These are phyloP conservation scores for Sphaerulina musiva DNA, from an alignment of 2,329 filamentous ascomycete genomes.

Conservation along the genomic window DNA sequence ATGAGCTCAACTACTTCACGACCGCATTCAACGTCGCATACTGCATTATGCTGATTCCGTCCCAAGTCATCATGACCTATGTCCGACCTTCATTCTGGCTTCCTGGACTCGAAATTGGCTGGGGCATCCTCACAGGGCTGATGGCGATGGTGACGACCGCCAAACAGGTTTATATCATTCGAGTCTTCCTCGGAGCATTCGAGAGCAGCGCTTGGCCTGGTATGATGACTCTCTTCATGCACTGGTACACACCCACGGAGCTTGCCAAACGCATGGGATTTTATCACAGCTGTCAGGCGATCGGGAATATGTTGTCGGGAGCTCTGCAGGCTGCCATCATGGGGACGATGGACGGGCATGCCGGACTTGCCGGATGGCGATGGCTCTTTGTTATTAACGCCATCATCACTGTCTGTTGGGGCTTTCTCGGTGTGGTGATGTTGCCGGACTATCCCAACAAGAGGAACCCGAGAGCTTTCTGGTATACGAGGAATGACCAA, in stretches of 20 bases:
- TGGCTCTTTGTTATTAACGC: slow-evolving; percentile 35
- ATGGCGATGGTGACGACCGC: slow-evolving; percentile 29
- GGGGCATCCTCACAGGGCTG: slow-evolving; percentile 27
- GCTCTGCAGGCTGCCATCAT: slow-evolving; percentile 28
- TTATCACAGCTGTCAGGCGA: slow-evolving; percentile 24
- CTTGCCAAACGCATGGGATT: slow-evolving; percentile 25
- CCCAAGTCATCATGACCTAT: slow-evolving; percentile 38
- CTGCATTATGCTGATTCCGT: slow-evolving; percentile 37
- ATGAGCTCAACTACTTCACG: slow-evolving; percentile 33
- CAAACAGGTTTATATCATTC: slow-evolving; percentile 26
- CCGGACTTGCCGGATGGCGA: slow-evolving; percentile 33
- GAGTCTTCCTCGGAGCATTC: slow-evolving; percentile 26
- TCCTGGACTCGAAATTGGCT: slow-evolving; percentile 25
- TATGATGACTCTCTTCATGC: slow-evolving; percentile 40
- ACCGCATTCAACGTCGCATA: slow-evolving; percentile 39
- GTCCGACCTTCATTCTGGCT: slow-evolving; percentile 33
- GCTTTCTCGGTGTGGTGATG: slow-evolving; percentile 32
- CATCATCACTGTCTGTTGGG: slow-evolving; percentile 36
- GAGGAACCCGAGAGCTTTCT: slow-evolving; percentile 36
- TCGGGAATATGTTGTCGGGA: slow-evolving; percentile 26
- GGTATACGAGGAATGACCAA: slow-evolving; percentile 42
- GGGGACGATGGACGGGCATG: slow-evolving; percentile 29
- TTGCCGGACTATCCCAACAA: slow-evolving; percentile 37
- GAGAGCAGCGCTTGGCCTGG: slow-evolving; percentile 41
- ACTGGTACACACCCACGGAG: slow-evolving; percentile 27